Base-by-base conservation (phyloP, 2,329 filamentous ascomycete genomes). In the Trichophyton rubrum region DNA sequence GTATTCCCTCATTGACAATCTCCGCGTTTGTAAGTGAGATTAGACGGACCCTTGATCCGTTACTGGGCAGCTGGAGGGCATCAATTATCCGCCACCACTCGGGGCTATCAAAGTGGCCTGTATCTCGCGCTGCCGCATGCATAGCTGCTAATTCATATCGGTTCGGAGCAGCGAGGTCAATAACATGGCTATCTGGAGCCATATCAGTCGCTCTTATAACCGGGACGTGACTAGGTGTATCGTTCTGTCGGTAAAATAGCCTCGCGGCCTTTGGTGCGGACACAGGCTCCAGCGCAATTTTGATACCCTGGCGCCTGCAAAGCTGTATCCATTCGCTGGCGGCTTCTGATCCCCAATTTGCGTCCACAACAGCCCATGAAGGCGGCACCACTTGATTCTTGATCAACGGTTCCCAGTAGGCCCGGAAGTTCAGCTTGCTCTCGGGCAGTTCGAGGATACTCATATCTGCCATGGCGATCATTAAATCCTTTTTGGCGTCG, bases 391-490 rank as follows among this genome's bases (percentile, higher is more conserved):
- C 20, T 11, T 80, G 76, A 2, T 76, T 73, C 11, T 75, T 72
- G 6, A 90, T 74, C 30, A 82, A 76, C 1, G 83, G 79, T 57
- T 80, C 79, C 85, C 86, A 90, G n/a, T 84, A 80, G 56, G 64
- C 66, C 17, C 73, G 68, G 51, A 80, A 76, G 56, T 78, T 73
- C 38, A 76, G 69, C 8, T 67, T 62, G 20, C 68, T 49, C 43
- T 72, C 71, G 2, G 76, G 73, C 5, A 73, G 72, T 66, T 84
- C 79, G 43, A 96, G 82, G 67, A 96, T 92, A 60, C 80, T 82
- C 90, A 97, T 96, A 70, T 97, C 93, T 3, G 92, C 91, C 89
- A 96, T 95, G 53, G 90, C 92, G 64, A 96, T 74, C n/a, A 91
- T 80, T 1, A 99, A 82, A 64, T 91, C 87, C 72, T 90, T 95